A percentile compares a stretch with the other conserved stretches of the same genome.
phyloP scores from a whole-genome alignment of 2,329 filamentous ascomycete species.

The Neurospora sp. region DNA sequence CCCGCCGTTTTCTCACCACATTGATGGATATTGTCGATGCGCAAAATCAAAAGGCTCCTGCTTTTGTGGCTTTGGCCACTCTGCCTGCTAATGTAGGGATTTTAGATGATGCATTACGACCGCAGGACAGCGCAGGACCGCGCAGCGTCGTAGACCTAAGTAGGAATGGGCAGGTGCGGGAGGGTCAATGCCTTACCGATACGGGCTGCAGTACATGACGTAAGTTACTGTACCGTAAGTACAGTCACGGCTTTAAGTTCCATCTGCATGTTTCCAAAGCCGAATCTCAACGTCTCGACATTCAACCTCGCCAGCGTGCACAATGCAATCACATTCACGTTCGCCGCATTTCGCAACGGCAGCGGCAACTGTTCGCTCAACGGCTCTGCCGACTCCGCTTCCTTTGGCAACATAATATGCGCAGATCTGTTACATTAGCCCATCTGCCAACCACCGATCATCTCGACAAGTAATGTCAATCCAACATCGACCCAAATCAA shows the following conservation, averaged over 20 bases:
- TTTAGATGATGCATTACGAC: not conserved
- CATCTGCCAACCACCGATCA: not conserved
- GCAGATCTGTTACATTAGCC: not conserved
- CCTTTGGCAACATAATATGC: not conserved
- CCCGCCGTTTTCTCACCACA: not conserved
- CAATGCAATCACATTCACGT: not conserved
- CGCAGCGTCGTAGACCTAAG: not conserved
- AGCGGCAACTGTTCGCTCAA: not conserved
- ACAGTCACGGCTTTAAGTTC: not conserved
- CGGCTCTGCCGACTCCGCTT: not conserved
- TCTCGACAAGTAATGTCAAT: not conserved
- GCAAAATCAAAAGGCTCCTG: conserved; percentile 1
- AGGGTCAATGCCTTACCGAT: not conserved
- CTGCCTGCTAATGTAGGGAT: not conserved
- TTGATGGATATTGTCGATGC: not conserved
- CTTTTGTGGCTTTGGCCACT: conserved; percentile 3
- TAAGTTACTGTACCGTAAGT: not conserved
- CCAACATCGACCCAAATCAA: not conserved
- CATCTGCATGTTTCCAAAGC: not conserved
- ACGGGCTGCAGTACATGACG: not conserved
- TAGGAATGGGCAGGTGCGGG: not conserved
- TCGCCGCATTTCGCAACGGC: not conserved
- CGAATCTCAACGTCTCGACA: not conserved
- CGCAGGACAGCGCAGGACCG: not conserved
- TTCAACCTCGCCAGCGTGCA: not conserved